Conservation (phyloP, 2,329 filamentous ascomycete genomes). For the Zopfia rhizophila region DNA sequence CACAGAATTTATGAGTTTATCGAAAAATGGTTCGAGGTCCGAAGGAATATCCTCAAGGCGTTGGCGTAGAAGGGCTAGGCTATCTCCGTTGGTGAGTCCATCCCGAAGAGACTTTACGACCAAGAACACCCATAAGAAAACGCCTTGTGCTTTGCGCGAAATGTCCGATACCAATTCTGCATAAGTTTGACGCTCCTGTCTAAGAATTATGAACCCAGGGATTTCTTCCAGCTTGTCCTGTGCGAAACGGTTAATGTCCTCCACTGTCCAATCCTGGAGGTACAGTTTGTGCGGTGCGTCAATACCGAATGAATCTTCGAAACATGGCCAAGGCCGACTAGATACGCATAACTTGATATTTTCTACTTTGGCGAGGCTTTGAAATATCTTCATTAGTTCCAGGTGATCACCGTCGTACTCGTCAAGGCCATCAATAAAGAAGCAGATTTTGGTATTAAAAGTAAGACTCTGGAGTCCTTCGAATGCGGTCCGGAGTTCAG, state of each 20-base stretch:
- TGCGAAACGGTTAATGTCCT: slow-evolving; percentile 22
- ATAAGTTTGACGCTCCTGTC: not conserved
- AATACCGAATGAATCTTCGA: slow-evolving; percentile 18
- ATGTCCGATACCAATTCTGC: slow-evolving; percentile 5
- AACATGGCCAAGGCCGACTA: slow-evolving; percentile 20
- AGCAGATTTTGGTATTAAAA: slow-evolving; percentile 2
- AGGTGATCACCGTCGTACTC: slow-evolving; percentile 22
- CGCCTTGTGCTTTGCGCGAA: slow-evolving; percentile 2
- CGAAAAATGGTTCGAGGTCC: slow-evolving; percentile 15
- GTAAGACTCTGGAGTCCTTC: not conserved
- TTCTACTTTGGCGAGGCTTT: slow-evolving; percentile 22
- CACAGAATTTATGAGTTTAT: slow-evolving; percentile 11
- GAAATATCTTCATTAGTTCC: slow-evolving; percentile 22
- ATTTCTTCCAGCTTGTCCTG: slow-evolving; percentile 7
- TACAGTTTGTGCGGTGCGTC: not conserved
- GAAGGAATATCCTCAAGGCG: slow-evolving; percentile 6
- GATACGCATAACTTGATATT: slow-evolving; percentile 21
- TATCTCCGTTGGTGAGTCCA: slow-evolving; percentile 15
- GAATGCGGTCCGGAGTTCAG: not conserved
- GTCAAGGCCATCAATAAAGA: slow-evolving; percentile 31
- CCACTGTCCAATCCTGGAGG: slow-evolving; percentile 18
- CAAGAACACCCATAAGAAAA: slow-evolving; percentile 15
- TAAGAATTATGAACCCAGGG: not conserved
- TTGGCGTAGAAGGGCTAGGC: not conserved
- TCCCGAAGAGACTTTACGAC: slow-evolving; percentile 8